A percentile compares a stretch with the other conserved stretches of the same genome.
Conservation (phyloP, 352 stramenopile species). For the Phytophthora boehmeriae region DNA sequence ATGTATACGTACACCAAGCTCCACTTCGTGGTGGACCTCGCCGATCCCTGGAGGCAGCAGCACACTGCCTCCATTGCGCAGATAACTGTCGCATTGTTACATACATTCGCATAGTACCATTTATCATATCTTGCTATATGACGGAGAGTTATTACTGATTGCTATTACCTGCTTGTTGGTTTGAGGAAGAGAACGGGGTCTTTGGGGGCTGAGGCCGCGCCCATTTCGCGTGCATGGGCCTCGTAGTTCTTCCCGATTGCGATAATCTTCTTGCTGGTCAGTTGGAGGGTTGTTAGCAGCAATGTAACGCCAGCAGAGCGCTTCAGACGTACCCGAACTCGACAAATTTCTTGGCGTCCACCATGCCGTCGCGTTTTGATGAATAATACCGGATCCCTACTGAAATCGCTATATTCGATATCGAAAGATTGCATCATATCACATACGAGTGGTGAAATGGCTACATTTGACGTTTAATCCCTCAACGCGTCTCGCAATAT, state of each 20-base stretch:
- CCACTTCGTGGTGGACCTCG: constrained; percentile 85
- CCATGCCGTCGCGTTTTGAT: constrained; percentile 7
- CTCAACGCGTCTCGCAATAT: no score
- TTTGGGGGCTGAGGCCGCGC: constrained; percentile 60
- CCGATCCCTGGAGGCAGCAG: constrained; percentile 71
- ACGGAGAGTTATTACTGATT: background rate
- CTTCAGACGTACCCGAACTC: constrained; percentile 43
- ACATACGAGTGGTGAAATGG: background rate
- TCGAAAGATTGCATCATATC: constrained; percentile 1
- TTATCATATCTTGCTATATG: background rate
- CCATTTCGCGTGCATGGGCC: constrained; percentile 83
- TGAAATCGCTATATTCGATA: background rate
- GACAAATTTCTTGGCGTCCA: constrained; percentile 61
- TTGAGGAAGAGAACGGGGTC: constrained; percentile 86
- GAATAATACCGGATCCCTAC: background rate
- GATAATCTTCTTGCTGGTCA: constrained; percentile 78
- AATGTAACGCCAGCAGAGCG: background rate
- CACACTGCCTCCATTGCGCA: constrained; percentile 61
- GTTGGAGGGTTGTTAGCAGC: background rate
- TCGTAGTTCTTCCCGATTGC: constrained; percentile 89
- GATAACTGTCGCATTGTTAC: constrained; percentile 43
- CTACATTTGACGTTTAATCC: constrained; percentile 13
- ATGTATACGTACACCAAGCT: constrained; percentile 65
- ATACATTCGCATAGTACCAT: background rate
- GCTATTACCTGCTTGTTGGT: constrained; percentile 62